Percentiles rank a stretch among this genome's conserved stretches.
Conservation (phyloP, 2,329 filamentous ascomycete genomes). For the Aureobasidium sp. region DNA sequence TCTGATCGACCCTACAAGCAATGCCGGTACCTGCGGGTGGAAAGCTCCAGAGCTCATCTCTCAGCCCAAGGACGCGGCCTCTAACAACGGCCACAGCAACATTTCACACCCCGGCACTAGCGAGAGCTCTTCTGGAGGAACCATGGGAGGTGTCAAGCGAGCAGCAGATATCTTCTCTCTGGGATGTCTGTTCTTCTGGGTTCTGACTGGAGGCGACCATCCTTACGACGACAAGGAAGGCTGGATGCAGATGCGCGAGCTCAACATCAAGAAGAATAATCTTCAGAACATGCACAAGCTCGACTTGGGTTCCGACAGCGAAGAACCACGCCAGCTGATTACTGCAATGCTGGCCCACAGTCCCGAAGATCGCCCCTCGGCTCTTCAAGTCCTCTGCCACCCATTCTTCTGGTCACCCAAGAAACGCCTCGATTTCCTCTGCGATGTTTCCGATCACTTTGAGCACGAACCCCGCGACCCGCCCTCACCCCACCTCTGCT, state of each 20-base stretch:
- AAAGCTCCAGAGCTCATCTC: constrained; percentile 88
- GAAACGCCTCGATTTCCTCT: constrained; percentile 86
- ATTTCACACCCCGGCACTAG: constrained; percentile 50
- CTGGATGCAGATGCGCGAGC: constrained; percentile 77
- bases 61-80: constrained; percentile 40
- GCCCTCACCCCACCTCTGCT: constrained; percentile 59
- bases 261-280: constrained; percentile 90
- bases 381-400: constrained; percentile 76
- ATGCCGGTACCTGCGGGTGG: constrained; percentile 94
- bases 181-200: constrained; percentile 97
- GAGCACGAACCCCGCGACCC: constrained; percentile 86
- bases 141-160: constrained; percentile 67
- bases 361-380: constrained; percentile 61
- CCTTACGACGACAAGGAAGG: constrained; percentile 91
- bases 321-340: constrained; percentile 83
- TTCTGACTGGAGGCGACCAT: constrained; percentile 86
- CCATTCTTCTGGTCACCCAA: constrained; percentile 95
- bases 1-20: constrained; percentile 86
- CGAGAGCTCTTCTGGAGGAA: constrained; percentile 46
- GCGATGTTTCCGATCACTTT: constrained; percentile 92
- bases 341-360: constrained; percentile 67
- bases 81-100: constrained; percentile 37
- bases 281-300: constrained; percentile 55
- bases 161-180: constrained; percentile 97
- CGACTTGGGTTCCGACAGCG: constrained; percentile 63